Conservation (phyloP, 352 stramenopile species). For the Phytophthora constricta region DNA sequence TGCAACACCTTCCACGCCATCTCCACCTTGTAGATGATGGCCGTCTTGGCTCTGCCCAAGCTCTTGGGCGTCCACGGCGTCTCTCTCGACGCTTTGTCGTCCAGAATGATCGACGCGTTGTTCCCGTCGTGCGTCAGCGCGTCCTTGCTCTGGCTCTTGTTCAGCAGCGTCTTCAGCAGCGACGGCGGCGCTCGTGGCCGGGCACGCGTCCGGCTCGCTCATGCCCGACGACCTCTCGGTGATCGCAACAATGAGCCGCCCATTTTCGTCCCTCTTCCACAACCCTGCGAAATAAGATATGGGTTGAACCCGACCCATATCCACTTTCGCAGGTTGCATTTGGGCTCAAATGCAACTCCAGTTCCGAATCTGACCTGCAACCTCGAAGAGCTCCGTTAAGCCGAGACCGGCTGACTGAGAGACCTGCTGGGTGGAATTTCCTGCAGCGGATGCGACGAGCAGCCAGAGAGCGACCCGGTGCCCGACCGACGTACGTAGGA, state of each 20-base stretch:
- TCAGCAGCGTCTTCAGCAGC: constrained; percentile 47
- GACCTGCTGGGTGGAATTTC: too few species aligned
- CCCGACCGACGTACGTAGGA: constrained; percentile 15
- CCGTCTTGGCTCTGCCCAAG: constrained; percentile 82
- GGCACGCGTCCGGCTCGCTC: constrained; percentile 12
- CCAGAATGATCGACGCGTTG: constrained; percentile 79
- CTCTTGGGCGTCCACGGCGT: constrained; percentile 88
- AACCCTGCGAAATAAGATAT: constrained; percentile 1
- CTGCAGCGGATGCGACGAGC: constrained; percentile 40
- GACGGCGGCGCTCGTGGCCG: constrained; percentile 24
- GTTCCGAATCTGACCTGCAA: neutral
- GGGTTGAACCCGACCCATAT: constrained; percentile 33
- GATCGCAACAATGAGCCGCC: constrained; percentile 1
- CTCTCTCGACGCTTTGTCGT: constrained; percentile 49
- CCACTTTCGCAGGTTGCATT: neutral
- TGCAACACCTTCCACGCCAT: neutral
- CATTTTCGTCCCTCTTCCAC: neutral
- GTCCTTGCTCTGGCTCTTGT: constrained; percentile 37
- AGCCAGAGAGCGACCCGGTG: constrained; percentile 22
- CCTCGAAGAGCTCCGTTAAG: neutral
- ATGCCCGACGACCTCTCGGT: constrained; percentile 23
- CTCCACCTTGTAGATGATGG: constrained; percentile 83
- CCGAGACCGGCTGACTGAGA: too few species aligned
- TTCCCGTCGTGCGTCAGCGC: constrained; percentile 75
- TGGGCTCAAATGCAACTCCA: constrained; percentile 20